Evolutionary conservation across 2,329 filamentous ascomycete genomes (phyloP), one percentile per base, ranked within the genome.

Genomic region (Fusarium sp.): DNA sequence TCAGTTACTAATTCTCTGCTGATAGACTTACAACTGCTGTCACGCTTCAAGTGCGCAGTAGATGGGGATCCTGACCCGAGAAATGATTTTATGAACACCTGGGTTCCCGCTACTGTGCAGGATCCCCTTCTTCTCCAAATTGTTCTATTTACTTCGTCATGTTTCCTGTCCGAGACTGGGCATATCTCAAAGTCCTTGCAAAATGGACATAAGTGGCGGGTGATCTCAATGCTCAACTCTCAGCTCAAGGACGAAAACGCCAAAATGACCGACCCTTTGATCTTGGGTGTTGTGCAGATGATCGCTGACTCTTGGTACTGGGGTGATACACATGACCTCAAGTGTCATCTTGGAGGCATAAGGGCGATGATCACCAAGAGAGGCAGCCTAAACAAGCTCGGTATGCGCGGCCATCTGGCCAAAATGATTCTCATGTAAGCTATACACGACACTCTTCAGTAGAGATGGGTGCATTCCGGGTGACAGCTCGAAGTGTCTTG

Each of bases 271-370:
- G 83, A 86, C 63, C 79, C 81, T 32, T 79, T 81, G 6, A 80
- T 86, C 39, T 79, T 83, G 7, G 83, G 79, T 5, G 82, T 85
- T 7, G 74, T 82, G 2, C 84, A 86, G 69, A 78, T 86, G 62
- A 79, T 84, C 22, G 73, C 84, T 24, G 80, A 84, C 45, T 84
- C 85, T 59, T 87, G 85, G 84, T 86, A 85, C 68, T 86, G 83
- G 83, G 83, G 83, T 7, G 80, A 80, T 26, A 80, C 78, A 0
- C 71, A 77, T 37, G 81, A 83, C 60, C 75, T 86, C 13, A 76
- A 79, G 24, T 79, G 80, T 1, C 84, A 86, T 52, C 78, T 86
- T 60, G 73, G 71, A 8, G 83, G 84, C 0, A 76, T 87, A 17
- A 77, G 79, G 62, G 80, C 81, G 47, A 84, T 87, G 82, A 79